phyloP scores from a whole-genome alignment of 2,329 filamentous ascomycete genomes.

The Colletotrichum gigasporum region DNA sequence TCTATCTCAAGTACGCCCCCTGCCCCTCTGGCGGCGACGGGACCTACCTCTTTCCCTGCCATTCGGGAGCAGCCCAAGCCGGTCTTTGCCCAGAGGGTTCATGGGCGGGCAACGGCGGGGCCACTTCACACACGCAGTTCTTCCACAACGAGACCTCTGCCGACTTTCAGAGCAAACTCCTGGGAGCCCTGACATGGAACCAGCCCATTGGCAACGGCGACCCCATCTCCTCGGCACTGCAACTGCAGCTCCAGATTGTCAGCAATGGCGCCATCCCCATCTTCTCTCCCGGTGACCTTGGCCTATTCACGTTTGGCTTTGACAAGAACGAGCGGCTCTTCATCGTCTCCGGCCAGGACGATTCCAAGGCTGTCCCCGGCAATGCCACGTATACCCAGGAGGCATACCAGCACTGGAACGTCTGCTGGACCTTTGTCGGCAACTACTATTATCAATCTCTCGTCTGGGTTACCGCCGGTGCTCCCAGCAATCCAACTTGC shows the following conservation, averaged over 20 bases:
- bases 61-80: slow-evolving; percentile 27
- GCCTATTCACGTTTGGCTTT: slow-evolving; percentile 16
- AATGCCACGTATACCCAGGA: not conserved
- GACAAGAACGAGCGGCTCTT: slow-evolving; percentile 22
- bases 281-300: slow-evolving; percentile 16
- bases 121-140: not conserved
- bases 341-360: slow-evolving; percentile 12
- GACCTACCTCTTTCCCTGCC: slow-evolving; percentile 22
- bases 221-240: not conserved
- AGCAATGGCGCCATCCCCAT: slow-evolving; percentile 27
- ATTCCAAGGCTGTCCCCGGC: slow-evolving; percentile 16
- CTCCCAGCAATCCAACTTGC: slow-evolving; percentile 26
- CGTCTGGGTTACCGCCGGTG: slow-evolving; percentile 25
- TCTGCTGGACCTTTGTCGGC: slow-evolving; percentile 28
- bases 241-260: slow-evolving; percentile 11
- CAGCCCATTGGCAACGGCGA: slow-evolving; percentile 15
- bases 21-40: not conserved
- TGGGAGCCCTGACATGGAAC: slow-evolving; percentile 26
- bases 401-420: slow-evolving; percentile 26
- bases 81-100: slow-evolving; percentile 26
- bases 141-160: slow-evolving; percentile 12
- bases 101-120: not conserved
- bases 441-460: slow-evolving; percentile 30
- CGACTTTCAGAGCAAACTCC: not conserved
- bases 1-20: slow-evolving; percentile 12